A percentile compares a stretch with the other conserved stretches of the same genome.
phyloP scores from a whole-genome alignment of 228 moss, liverwort and hornwort species.

The Sphagnum magellanicum region DNA sequence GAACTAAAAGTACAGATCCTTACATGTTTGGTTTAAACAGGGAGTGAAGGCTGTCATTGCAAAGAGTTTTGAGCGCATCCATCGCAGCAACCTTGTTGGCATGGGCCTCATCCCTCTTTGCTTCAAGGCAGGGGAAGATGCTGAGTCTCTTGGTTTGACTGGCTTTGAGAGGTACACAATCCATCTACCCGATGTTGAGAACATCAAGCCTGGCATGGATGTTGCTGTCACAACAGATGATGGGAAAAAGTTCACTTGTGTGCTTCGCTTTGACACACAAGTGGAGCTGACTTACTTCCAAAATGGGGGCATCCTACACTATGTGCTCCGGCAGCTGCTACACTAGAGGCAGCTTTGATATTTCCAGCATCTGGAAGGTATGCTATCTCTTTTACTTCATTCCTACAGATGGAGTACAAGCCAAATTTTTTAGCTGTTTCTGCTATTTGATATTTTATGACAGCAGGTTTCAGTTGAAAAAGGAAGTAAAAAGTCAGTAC shows the following conservation, averaged over 20 bases:
- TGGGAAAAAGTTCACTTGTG: slow-evolving; percentile 73
- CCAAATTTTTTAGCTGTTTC: too few species aligned
- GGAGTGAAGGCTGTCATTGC: slow-evolving; percentile 93
- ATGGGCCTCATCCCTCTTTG: slow-evolving; percentile 94
- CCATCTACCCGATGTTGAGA: slow-evolving; percentile 59
- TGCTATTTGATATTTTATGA: too few species aligned
- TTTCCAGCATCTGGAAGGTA: neutral
- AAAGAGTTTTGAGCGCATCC: slow-evolving; percentile 96
- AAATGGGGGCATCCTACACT: slow-evolving; percentile 91
- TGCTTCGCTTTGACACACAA: slow-evolving; percentile 93
- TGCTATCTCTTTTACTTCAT: too few species aligned
- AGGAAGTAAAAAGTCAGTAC: too few species aligned
- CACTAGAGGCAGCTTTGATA: slow-evolving; percentile 16
- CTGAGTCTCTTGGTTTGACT: slow-evolving; percentile 74
- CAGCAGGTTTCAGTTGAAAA: too few species aligned
- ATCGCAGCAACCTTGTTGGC: slow-evolving; percentile 94
- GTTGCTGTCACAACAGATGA: slow-evolving; percentile 63
- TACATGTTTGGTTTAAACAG: slow-evolving; percentile 24
- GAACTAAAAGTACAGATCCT: neutral
- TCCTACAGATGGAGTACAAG: too few species aligned
- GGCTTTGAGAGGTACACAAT: slow-evolving; percentile 79
- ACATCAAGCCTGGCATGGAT: slow-evolving; percentile 87
- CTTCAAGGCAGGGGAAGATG: slow-evolving; percentile 82
- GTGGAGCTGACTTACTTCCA: slow-evolving; percentile 83
- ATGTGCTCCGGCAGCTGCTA: slow-evolving; percentile 83